Evolutionary conservation across 2,329 filamentous ascomycete genomes (phyloP).

Genomic region (Neurospora sp.): DNA sequence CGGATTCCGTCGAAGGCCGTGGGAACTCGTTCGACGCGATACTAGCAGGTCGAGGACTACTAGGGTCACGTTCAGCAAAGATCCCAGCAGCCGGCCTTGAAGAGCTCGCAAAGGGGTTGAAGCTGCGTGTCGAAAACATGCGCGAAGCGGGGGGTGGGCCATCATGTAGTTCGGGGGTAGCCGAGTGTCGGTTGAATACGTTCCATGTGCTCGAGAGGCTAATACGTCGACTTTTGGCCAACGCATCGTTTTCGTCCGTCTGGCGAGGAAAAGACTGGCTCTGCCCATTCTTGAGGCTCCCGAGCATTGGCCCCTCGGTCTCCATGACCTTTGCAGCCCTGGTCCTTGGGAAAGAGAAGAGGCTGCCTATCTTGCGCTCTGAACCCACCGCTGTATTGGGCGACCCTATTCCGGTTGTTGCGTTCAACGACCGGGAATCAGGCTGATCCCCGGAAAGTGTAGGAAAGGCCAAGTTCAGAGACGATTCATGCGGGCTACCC

Average conservation of each 20-base stretch:
- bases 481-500: constrained; percentile 53
- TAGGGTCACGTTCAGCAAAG: constrained; percentile 45
- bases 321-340: constrained; percentile 51
- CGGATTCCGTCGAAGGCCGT: constrained; percentile 69
- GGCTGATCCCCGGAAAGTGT: constrained; percentile 34
- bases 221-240: constrained; percentile 44
- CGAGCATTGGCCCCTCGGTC: constrained; percentile 54
- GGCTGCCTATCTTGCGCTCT: constrained; percentile 33
- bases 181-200: constrained; percentile 45
- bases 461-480: constrained; percentile 47
- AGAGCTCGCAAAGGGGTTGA: constrained; percentile 39
- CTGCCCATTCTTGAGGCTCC: constrained; percentile 60
- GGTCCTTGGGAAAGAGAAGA: constrained; percentile 54
- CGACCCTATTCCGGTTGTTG: constrained; percentile 29
- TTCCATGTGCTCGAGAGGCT: constrained; percentile 49
- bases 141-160: constrained; percentile 23
- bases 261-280: constrained; percentile 68
- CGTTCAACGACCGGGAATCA: constrained; percentile 34
- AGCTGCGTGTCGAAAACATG: constrained; percentile 30
- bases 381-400: constrained; percentile 24
- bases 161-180: constrained; percentile 34
- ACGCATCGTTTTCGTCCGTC: constrained; percentile 44
- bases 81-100: constrained; percentile 36
- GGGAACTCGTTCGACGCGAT: constrained; percentile 63
- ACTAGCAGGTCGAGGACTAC: constrained; percentile 57